Percentiles rank a stretch among this genome's conserved stretches.
phyloP scores from a whole-genome alignment of 345 rosid genomes.

The Eucalyptus sideroxylon region DNA sequence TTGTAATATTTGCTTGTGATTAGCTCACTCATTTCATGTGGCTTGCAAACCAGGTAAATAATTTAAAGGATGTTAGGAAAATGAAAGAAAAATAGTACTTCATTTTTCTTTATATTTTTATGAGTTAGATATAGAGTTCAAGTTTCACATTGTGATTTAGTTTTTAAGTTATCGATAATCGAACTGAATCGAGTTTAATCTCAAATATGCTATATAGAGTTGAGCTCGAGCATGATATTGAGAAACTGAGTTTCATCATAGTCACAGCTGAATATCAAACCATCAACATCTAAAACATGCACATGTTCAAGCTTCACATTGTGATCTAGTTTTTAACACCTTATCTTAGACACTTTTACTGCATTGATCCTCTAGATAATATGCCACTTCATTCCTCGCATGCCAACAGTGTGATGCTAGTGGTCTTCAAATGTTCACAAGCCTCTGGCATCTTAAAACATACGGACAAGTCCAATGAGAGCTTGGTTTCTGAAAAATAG shows the following conservation, averaged over 20 bases:
- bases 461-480: neutral
- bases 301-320: no score
- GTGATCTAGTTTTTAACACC: neutral
- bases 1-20: no score
- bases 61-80: neutral
- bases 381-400: neutral
- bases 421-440: neutral
- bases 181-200: accelerated
- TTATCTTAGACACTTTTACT: neutral
- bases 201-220: no score
- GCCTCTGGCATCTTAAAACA: no score
- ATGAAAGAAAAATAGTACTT: neutral
- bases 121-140: neutral
- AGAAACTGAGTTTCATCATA: no score
- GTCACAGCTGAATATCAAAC: no score
- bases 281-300: no score
- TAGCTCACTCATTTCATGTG: neutral
- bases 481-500: neutral
- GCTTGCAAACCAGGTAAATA: neutral
- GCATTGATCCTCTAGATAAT: neutral
- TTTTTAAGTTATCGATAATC: no score
- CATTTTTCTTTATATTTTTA: neutral
- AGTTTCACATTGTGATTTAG: neutral
- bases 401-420: neutral
- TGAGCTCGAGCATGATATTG: accelerated